Base-by-base conservation (phyloP, 805 yeast species). In the Myxozyma neglecta region DNA sequence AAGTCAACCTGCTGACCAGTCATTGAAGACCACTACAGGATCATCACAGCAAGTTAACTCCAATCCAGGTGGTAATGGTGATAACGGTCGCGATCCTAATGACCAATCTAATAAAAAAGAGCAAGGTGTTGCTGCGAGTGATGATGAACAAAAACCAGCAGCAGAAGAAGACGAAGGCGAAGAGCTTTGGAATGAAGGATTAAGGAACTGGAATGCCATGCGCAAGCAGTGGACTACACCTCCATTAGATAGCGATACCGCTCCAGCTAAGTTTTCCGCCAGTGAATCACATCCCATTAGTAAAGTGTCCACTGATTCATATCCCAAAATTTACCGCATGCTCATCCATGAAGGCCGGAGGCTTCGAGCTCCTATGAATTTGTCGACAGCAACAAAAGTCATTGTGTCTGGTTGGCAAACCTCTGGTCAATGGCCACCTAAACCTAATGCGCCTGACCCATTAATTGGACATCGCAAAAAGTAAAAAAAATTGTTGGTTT, bases 331-430 rank as follows among this genome's bases (percentile, higher is more conserved):
- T 9, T 93, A 90, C 73, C 81, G 81, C 59, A 82, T 82, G 65
- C 76, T 93, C 68, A 87, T 92, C 34, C 83, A 86, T 48, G 86
- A 87, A 70, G 86, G 86, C 42, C 85, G 85, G 68, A 80, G 83
- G 6, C 79, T 93, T 69, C 86, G 84, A 69, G 78, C 78, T 59
- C 89, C 91, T 14, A 78, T 93, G 75, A 90, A 89, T 73, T 80
- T 93, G 69, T 79, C 78, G 60, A 96, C 90, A 72, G 84, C 88
- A 46, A 72, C 90, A 55, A 81, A 81, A 66, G 82, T 92, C 29
- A 81, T 92, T 46, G 85, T 89, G 69, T 83, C 88, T 3, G 97
- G 97, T 18, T 92, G 98, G 98, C 80, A 81, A 14, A 86, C 85
- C 62, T 84, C 84, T 24, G 90, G 86, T 54, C 83, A 84, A 67